Evolutionary conservation across 768 basidiomycete genomes (phyloP).

Genomic region (Suillus sp.): DNA sequence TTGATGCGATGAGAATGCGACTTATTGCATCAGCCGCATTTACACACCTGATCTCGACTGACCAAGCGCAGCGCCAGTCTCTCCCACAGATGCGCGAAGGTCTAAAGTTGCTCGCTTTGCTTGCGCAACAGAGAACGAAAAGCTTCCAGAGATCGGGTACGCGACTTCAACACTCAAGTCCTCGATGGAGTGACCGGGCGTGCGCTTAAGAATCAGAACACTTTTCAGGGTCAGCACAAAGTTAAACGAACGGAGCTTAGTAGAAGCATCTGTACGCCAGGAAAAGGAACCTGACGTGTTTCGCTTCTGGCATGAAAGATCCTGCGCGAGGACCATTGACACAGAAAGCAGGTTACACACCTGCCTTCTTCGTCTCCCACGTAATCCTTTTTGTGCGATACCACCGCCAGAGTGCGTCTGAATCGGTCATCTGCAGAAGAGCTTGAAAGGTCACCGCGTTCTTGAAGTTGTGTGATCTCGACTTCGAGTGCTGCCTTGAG

Average conservation of each 20-base stretch:
- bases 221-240: conserved; percentile 10
- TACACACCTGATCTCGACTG: conserved; percentile 47
- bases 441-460: conserved; percentile 6
- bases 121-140: conserved; percentile 61
- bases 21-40: conserved; percentile 7
- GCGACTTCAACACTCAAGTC: conserved; percentile 16
- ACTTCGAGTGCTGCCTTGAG: conserved; percentile 47
- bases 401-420: conserved; percentile 42
- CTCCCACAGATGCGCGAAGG: conserved; percentile 20
- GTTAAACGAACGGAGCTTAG: neutral
- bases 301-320: neutral
- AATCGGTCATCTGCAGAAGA: conserved; percentile 6
- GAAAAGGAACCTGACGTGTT: neutral
- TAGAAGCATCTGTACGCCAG: neutral
- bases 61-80: conserved; percentile 23
- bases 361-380: conserved; percentile 54
- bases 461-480: conserved; percentile 10
- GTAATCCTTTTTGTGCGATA: conserved; percentile 48
- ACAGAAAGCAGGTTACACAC: conserved; percentile 34
- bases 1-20: conserved; percentile 1
- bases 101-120: conserved; percentile 43
- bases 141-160: conserved; percentile 56
- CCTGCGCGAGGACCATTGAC: conserved; percentile 10
- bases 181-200: conserved; percentile 2
- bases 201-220: conserved; percentile 21